Base-by-base conservation (phyloP, 1,284 basidiomycete genomes). In the Melampsora americana region DNA sequence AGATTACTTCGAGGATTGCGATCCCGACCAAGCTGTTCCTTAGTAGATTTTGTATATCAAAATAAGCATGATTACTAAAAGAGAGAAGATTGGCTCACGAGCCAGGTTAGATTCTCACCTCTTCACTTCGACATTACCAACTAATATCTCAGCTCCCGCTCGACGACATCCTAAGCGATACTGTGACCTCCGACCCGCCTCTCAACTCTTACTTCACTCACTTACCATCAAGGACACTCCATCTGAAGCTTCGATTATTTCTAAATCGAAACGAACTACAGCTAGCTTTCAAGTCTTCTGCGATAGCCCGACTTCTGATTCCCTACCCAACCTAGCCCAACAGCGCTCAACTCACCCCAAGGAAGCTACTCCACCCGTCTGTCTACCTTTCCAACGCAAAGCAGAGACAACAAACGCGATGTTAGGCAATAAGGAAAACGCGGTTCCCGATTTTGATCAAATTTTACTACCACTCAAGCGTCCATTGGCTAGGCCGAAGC, bases 111-210 rank as follows among this genome's bases (percentile, higher is more conserved):
- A 53, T 14, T 26, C 23, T 18, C 50, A 53, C 18, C 50, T 53
- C 50, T 53, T 53, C 50, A 20, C 50, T 26, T 20, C 50, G 20
- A 53, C 50, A 20, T 20, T 26, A 26, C 20, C 50, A 20, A 53
- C 50, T 26, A 53, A 20, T 26, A 3, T 35, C 9, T 35, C 35
- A 35, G 20, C 50, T 53, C 5, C 50, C 16, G 50, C 23, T 53
- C 50, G 50, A 53, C 50, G 50, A 26, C 50, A 53, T 53, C 50
- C 50, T 6, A 53, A 53, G 50, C 50, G 50, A 20, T 53, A 53
- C 50, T 53, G 50, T 26, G 50, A 53, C 50, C 50, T 53, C 23
- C 50, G 50, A 18, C 23, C 50, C 18, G 50, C 50, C 23, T 53
- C 50, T 53, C 50, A 53, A 53, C 50, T 53, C 50, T 20, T 53